Percentiles rank a stretch among this genome's conserved stretches.
These are phyloP conservation scores for Fusarium sp. DNA, from an alignment of 2,329 filamentous ascomycete genomes.

Conservation along the genomic window DNA sequence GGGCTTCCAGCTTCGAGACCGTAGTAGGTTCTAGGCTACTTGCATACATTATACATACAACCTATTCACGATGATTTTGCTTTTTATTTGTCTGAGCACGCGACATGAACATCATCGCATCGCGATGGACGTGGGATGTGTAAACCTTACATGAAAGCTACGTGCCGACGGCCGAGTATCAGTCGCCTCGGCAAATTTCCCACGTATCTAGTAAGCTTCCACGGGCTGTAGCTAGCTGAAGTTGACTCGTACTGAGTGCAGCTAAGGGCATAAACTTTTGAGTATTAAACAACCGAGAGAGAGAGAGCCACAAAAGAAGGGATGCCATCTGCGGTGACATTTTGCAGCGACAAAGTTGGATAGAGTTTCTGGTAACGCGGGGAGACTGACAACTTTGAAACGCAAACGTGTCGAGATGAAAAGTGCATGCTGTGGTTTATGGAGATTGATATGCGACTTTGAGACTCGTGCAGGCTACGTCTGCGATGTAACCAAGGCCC, in stretches of 20 bases:
- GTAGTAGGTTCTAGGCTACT: constrained; percentile 21
- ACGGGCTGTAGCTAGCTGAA: not conserved
- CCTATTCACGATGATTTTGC: constrained; percentile 17
- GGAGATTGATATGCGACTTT: constrained; percentile 10
- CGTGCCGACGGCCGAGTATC: not conserved
- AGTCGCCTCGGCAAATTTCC: constrained; percentile 2
- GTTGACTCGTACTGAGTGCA: constrained; percentile 13
- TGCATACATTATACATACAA: not conserved
- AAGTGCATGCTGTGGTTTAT: not conserved
- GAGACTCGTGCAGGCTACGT: constrained; percentile 21
- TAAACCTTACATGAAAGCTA: not conserved
- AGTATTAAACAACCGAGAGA: constrained; percentile 9
- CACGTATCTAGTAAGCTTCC: not conserved
- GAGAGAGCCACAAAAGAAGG: not conserved
- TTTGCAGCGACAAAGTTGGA: constrained; percentile 1
- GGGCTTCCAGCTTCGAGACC: constrained; percentile 20
- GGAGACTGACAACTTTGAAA: constrained; percentile 19
- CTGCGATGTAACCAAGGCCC: constrained; percentile 15
- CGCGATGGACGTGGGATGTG: not conserved
- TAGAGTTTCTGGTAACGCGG: constrained; percentile 30
- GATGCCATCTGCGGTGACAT: constrained; percentile 22
- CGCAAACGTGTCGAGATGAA: constrained; percentile 8
- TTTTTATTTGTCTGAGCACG: not conserved
- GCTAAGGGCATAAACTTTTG: constrained; percentile 9
- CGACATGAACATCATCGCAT: constrained; percentile 1